Conservation (phyloP, 306 rosid species). For the Mucuna pruriens region DNA sequence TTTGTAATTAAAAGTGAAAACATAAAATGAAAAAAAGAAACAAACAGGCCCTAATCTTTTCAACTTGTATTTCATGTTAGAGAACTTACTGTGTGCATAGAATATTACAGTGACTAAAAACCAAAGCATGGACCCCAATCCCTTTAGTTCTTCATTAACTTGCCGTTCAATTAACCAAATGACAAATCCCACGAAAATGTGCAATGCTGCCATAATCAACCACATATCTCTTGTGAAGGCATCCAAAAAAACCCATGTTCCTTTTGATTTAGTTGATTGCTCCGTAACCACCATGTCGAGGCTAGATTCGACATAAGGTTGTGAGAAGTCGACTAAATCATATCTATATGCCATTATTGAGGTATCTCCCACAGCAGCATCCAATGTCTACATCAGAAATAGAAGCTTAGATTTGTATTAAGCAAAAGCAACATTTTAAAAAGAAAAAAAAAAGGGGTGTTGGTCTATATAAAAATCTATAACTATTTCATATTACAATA, state of each 20-base stretch:
- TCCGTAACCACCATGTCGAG: slow-evolving; percentile 54
- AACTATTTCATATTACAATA: background rate
- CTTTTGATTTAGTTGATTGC: slow-evolving; percentile 40
- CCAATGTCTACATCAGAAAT: slow-evolving; percentile 45
- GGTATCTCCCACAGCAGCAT: slow-evolving; percentile 69
- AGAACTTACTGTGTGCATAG: slow-evolving; percentile 57
- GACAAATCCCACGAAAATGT: slow-evolving; percentile 50
- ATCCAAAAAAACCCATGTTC: slow-evolving; percentile 49
- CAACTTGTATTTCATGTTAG: background rate
- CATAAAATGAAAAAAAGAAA: too few relatives aligned
- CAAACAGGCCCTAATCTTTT: too few relatives aligned
- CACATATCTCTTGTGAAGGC: slow-evolving; percentile 62
- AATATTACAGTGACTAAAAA: too few relatives aligned
- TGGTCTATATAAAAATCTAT: background rate
- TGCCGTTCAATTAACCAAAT: slow-evolving; percentile 59
- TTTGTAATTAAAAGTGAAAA: too few relatives aligned
- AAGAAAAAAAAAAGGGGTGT: background rate
- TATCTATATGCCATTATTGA: slow-evolving; percentile 52
- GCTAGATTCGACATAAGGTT: slow-evolving; percentile 56
- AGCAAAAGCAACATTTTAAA: background rate
- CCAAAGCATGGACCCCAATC: slow-evolving; percentile 50
- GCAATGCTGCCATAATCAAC: slow-evolving; percentile 46
- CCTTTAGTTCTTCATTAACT: slow-evolving; percentile 40
- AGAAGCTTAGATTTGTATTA: background rate
- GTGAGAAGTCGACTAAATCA: slow-evolving; percentile 51